These are phyloP conservation scores for Jackrogersella minutella DNA, from an alignment of 495 filamentous ascomycete genomes.

Conservation along the genomic window DNA sequence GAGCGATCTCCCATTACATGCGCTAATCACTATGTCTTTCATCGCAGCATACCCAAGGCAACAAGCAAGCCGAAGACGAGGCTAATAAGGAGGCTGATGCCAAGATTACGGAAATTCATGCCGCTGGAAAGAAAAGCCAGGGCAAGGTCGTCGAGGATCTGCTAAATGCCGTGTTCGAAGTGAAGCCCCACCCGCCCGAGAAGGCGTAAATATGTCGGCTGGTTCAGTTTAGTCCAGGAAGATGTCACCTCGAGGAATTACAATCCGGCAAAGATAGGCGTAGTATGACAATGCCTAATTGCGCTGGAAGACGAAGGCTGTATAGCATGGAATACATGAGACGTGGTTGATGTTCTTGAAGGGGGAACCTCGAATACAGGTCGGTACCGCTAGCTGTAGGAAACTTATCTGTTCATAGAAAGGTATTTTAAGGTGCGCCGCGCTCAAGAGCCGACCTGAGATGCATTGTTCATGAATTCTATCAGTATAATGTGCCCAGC, in stretches of 20 bases:
- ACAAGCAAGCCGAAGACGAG: slow-evolving; percentile 86
- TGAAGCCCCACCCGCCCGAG: slow-evolving; percentile 72
- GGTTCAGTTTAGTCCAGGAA: background rate
- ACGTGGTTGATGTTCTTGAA: background rate
- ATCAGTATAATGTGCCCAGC: slow-evolving; percentile 10
- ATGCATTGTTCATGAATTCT: slow-evolving; percentile 38
- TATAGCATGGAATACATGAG: background rate
- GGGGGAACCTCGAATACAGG: background rate
- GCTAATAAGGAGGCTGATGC: slow-evolving; percentile 81
- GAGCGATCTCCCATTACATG: background rate
- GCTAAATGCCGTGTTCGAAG: slow-evolving; percentile 77
- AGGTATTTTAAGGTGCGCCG: slow-evolving; percentile 2
- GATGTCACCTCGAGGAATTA: background rate
- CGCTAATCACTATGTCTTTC: background rate
- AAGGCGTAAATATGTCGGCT: slow-evolving; percentile 9
- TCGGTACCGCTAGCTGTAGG: slow-evolving; percentile 3
- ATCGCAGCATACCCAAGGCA: slow-evolving; percentile 80
- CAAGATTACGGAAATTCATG: slow-evolving; percentile 83
- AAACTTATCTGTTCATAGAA: slow-evolving; percentile 34
- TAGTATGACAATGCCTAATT: background rate
- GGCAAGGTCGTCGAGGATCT: slow-evolving; percentile 82
- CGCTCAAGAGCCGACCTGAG: slow-evolving; percentile 17
- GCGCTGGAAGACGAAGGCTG: background rate
- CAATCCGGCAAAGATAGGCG: background rate
- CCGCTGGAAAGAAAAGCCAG: slow-evolving; percentile 77